phyloP scores from a whole-genome alignment of 2,329 filamentous ascomycete species.

The Pyrenochaeta sp. region DNA sequence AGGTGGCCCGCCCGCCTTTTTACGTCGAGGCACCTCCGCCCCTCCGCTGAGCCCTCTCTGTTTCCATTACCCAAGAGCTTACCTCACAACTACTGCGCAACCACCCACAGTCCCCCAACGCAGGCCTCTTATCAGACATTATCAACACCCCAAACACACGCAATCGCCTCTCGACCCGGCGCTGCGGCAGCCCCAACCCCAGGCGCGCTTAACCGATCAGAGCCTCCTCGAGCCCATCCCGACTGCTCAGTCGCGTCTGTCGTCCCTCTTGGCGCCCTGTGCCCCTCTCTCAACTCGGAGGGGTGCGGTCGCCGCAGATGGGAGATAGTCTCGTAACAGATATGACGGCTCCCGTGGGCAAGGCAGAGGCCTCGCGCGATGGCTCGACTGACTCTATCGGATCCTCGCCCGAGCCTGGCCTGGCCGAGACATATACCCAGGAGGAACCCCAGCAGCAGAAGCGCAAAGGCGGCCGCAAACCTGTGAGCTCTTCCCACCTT shows the following conservation, averaged over 20 bases:
- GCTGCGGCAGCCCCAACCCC: slow-evolving; percentile 38
- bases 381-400: slow-evolving; percentile 58
- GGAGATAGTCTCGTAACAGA: slow-evolving; percentile 56
- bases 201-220: slow-evolving; percentile 48
- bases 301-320: slow-evolving; percentile 59
- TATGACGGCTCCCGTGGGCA: slow-evolving; percentile 55
- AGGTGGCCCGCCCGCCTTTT: slow-evolving; percentile 42
- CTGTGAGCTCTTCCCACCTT: slow-evolving; percentile 68
- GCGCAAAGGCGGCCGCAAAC: slow-evolving; percentile 96
- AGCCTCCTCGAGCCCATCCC: slow-evolving; percentile 33
- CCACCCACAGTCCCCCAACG: slow-evolving; percentile 41
- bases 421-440: slow-evolving; percentile 50
- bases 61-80: slow-evolving; percentile 59
- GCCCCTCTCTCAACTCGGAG: slow-evolving; percentile 48
- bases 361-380: slow-evolving; percentile 53
- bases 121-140: slow-evolving; percentile 53
- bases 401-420: slow-evolving; percentile 58
- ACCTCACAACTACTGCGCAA: slow-evolving; percentile 54
- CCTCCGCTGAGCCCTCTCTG: slow-evolving; percentile 38
- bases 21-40: slow-evolving; percentile 45
- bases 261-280: slow-evolving; percentile 43
- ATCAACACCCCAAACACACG: slow-evolving; percentile 50
- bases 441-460: slow-evolving; percentile 70
- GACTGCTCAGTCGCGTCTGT: slow-evolving; percentile 42
- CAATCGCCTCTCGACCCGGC: slow-evolving; percentile 43